These are phyloP conservation scores for Xylaria hypoxylon DNA, from an alignment of 2,329 filamentous ascomycete species.

Conservation along the genomic window DNA sequence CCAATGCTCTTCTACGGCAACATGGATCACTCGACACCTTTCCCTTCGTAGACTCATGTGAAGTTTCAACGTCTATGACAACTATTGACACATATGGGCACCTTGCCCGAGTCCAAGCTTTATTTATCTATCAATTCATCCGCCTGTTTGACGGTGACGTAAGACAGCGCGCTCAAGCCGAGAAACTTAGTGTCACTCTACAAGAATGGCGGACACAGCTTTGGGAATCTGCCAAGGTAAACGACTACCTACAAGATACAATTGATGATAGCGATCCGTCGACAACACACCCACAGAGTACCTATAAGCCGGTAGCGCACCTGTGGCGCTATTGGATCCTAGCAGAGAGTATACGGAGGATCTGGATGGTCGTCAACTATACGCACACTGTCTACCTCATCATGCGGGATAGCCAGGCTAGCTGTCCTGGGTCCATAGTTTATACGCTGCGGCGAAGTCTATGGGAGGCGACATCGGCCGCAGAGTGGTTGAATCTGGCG, in stretches of 20 bases:
- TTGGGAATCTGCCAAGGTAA: slow-evolving; percentile 6
- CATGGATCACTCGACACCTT: neutral
- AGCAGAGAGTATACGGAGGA: slow-evolving; percentile 18
- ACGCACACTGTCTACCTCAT: slow-evolving; percentile 11
- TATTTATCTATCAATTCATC: slow-evolving; percentile 26
- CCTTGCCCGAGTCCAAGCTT: slow-evolving; percentile 14
- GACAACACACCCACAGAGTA: neutral
- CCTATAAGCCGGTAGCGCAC: neutral
- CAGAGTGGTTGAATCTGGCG: slow-evolving; percentile 3
- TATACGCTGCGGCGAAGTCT: slow-evolving; percentile 12
- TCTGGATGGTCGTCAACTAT: slow-evolving; percentile 10
- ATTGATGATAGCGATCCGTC: neutral
- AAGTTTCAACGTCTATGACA: neutral
- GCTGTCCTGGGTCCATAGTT: slow-evolving; percentile 7
- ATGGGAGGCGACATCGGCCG: slow-evolving; percentile 11
- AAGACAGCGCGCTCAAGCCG: slow-evolving; percentile 9
- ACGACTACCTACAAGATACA: neutral
- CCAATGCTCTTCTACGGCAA: neutral
- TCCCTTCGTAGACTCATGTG: neutral
- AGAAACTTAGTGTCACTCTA: slow-evolving; percentile 1
- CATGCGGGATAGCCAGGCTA: slow-evolving; percentile 14
- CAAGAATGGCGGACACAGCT: slow-evolving; percentile 18
- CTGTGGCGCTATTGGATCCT: slow-evolving; percentile 13
- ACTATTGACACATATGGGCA: neutral
- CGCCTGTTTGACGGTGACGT: slow-evolving; percentile 18